Evolutionary conservation across 2,329 filamentous ascomycete species (phyloP).

Genomic region (Fusarium duplospermum): DNA sequence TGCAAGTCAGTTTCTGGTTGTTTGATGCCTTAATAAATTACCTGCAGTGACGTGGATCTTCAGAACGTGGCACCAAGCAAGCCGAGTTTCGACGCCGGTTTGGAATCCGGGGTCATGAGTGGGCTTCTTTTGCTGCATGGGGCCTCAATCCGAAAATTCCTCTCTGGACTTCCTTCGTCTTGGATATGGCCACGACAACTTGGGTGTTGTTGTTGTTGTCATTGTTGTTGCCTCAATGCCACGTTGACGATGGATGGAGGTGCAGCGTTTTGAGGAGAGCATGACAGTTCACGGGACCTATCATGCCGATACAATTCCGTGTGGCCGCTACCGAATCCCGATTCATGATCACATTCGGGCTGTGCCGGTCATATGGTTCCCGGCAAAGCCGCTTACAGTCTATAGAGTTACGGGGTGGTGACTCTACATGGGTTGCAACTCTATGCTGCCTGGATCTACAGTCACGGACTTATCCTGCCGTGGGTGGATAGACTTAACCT

Average conservation of each 20-base stretch:
- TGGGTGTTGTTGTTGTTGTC: not conserved
- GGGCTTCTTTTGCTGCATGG: slow-evolving; percentile 1
- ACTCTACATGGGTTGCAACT: not conserved
- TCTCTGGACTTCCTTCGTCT: not conserved
- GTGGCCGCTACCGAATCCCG: not conserved
- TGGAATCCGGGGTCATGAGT: slow-evolving; percentile 7
- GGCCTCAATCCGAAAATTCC: not conserved
- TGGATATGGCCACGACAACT: not conserved
- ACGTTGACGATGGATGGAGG: not conserved
- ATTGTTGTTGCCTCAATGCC: not conserved
- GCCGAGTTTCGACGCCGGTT: slow-evolving; percentile 4
- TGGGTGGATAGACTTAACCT: not conserved
- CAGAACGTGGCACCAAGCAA: slow-evolving; percentile 7
- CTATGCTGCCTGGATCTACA: not conserved
- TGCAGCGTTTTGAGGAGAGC: slow-evolving; percentile 5
- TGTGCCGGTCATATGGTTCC: not conserved
- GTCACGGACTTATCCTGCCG: not conserved
- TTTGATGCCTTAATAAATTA: not conserved
- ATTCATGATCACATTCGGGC: not conserved
- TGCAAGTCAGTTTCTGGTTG: not conserved
- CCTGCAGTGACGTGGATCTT: slow-evolving; percentile 1
- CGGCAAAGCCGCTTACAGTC: not conserved
- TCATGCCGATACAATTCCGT: not conserved
- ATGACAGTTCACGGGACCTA: not conserved
- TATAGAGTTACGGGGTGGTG: not conserved